Evolutionary conservation across 2,329 filamentous ascomycete genomes (phyloP), one percentile per base, ranked within the genome.

Genomic region (Claviceps purpurea): DNA sequence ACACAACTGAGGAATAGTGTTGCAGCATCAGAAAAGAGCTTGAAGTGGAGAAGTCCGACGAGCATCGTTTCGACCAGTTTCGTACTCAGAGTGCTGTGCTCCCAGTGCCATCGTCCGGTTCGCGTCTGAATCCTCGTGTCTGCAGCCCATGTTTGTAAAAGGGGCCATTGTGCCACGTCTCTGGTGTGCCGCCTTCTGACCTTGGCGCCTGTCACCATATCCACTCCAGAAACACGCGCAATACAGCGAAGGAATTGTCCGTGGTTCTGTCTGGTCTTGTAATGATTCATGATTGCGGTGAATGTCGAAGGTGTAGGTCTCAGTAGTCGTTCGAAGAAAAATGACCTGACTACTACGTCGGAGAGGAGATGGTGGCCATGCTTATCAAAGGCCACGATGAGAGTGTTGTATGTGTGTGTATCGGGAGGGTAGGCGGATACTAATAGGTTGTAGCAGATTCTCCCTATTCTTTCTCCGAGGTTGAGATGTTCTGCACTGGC

Each of bases 331-430:
- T 66, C 58, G 42, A 70, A 56, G 43, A 78, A 64, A 50, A 79
- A 76, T 0, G 72, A 74, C 49, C 76, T 65, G 20, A 79, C 69
- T 37, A 84, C 70, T n/a, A 70, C 59, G 40, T 79, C 70, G 4
- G 77, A 73, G 18, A 84, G 66, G 40, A 69, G 65, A 52, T 74
- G 69, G 50, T 74, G 68, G 30, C 73, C 69, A 5, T 74, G 62
- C 37, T 72, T 70, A 50, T 76, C 73, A 49, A 91, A 81, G n/a
- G 78, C 77, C n/a, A 77, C 64, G 2, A 91, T 75, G 26, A 93
- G 72, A 13, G 76, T 74, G 61, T 89, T 89, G 68, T 82, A 88
- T 3, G 82, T 88, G 56, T 81, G 73, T 39, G 86, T 75, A 55
- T 79, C 79, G 0, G 86, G 84, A 0, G 81, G 77, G 18, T 78